phyloP scores from a whole-genome alignment of 2,329 filamentous ascomycete genomes.

The Ophiosphaerella herpotricha region DNA sequence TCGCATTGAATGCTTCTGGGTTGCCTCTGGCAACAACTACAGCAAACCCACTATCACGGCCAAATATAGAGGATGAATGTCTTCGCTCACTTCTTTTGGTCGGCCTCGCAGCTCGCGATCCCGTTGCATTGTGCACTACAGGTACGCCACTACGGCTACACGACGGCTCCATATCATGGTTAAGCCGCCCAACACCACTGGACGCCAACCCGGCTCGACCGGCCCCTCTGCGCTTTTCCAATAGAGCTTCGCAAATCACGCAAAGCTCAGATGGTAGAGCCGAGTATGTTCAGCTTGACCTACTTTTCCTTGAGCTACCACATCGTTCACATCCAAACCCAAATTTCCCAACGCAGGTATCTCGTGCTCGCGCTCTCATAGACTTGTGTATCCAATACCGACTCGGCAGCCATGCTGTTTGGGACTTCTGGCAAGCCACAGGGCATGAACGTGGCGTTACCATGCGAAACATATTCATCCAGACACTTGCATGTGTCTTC shows the following conservation, averaged over 20 bases:
- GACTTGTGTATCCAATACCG: conserved; percentile 37
- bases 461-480: conserved; percentile 49
- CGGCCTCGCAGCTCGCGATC: conserved; percentile 48
- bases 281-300: conserved; percentile 47
- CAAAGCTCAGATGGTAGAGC: conserved; percentile 41
- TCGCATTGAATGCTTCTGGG: conserved; percentile 48
- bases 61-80: conserved; percentile 47
- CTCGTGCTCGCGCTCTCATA: conserved; percentile 43
- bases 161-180: conserved; percentile 41
- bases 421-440: conserved; percentile 30
- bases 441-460: conserved; percentile 42
- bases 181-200: conserved; percentile 33
- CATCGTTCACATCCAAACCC: conserved; percentile 35
- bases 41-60: conserved; percentile 31
- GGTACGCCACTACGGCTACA: conserved; percentile 38
- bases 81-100: conserved; percentile 48
- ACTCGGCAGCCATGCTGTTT: conserved; percentile 27
- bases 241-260: conserved; percentile 17
- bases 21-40: conserved; percentile 46
- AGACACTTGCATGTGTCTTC: conserved; percentile 49
- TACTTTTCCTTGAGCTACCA: conserved; percentile 46
- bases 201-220: conserved; percentile 19
- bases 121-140: conserved; percentile 47
- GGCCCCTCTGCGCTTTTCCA: conserved; percentile 16
- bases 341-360: conserved; percentile 29